Conservation (phyloP, 345 rosid genomes). For the Tarenaya hassleriana region DNA sequence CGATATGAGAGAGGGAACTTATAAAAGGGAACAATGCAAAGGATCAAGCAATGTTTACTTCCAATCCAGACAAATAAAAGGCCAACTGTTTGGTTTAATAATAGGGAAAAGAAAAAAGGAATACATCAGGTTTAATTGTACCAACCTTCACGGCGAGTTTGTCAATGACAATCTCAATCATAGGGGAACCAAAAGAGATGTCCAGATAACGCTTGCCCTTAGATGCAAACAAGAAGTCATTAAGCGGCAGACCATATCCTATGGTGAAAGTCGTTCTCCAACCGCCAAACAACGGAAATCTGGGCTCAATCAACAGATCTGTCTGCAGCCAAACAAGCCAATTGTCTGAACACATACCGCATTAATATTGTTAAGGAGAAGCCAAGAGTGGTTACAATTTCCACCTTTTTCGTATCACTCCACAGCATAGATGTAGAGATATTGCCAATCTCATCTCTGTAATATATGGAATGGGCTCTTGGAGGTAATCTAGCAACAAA, state of each 20-base stretch:
- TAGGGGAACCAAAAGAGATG: slow-evolving; percentile 68
- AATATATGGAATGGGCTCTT: slow-evolving; percentile 84
- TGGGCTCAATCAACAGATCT: slow-evolving; percentile 76
- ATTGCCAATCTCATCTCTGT: slow-evolving; percentile 94
- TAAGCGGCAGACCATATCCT: slow-evolving; percentile 88
- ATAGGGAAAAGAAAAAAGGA: neutral
- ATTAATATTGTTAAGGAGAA: neutral
- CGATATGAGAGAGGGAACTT: slow-evolving; percentile 10
- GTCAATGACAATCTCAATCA: slow-evolving; percentile 66
- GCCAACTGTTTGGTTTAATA: neutral
- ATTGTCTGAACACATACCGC: slow-evolving; percentile 24
- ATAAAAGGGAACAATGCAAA: slow-evolving; percentile 9
- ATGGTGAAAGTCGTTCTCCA: slow-evolving; percentile 94
- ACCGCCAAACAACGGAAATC: slow-evolving; percentile 96
- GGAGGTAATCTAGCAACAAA: slow-evolving; percentile 86
- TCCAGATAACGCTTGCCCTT: slow-evolving; percentile 74
- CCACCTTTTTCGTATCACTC: slow-evolving; percentile 82
- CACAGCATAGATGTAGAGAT: slow-evolving; percentile 87
- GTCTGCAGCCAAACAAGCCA: slow-evolving; percentile 51
- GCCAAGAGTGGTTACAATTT: neutral
- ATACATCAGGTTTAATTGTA: too few species aligned
- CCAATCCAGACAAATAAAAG: too few species aligned
- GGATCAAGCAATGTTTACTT: neutral
- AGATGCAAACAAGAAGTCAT: slow-evolving; percentile 67
- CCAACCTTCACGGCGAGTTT: slow-evolving; percentile 73